Evolutionary conservation across 148 eudicot species (phyloP), one percentile per base, ranked within the genome.

Genomic region (Limonium bicolor): DNA sequence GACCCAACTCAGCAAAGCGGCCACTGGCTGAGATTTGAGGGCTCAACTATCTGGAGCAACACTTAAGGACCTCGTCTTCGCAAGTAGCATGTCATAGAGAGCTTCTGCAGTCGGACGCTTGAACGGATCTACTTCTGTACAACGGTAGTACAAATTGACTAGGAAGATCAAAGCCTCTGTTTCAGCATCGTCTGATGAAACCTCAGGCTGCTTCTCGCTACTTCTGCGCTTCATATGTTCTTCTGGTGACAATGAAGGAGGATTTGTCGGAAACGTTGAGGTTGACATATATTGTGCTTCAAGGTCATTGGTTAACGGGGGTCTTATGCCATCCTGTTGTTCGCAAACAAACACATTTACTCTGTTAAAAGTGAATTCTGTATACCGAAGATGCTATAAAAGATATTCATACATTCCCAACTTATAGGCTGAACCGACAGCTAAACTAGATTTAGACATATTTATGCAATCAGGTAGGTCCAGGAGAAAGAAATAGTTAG

Each of bases 21-120:
- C n/a, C n/a, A n/a, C n/a, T n/a, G n/a, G n/a, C n/a, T n/a, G n/a
- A n/a, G n/a, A n/a, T n/a, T n/a, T n/a, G n/a, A n/a, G n/a, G n/a
- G n/a, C n/a, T n/a, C n/a, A n/a, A n/a, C n/a, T n/a, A n/a, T n/a
- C n/a, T n/a, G n/a, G n/a, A n/a, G n/a, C n/a, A n/a, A n/a, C n/a
- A n/a, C n/a, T n/a, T n/a, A 59, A 22, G 24, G 85, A 58, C 50
- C 37, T 67, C 16, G 62, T 71, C 46, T 67, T 66, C 2, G 58
- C 53, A 40, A 51, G 51, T 58, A 86, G 46, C 62, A 67, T 56
- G 30, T 74, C 60, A 26, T 88, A 72, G 31, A 83, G 46, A 33
- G 55, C 55, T 28, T 63, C 60, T 6, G 96, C 85, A 1, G 72
- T 61, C 20, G 96, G 96, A 10, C 94, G 96, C 41, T 79, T 80